These are phyloP conservation scores for Gossypium schwendimanii DNA, from an alignment of 441 rosid genomes.

Conservation along the genomic window DNA sequence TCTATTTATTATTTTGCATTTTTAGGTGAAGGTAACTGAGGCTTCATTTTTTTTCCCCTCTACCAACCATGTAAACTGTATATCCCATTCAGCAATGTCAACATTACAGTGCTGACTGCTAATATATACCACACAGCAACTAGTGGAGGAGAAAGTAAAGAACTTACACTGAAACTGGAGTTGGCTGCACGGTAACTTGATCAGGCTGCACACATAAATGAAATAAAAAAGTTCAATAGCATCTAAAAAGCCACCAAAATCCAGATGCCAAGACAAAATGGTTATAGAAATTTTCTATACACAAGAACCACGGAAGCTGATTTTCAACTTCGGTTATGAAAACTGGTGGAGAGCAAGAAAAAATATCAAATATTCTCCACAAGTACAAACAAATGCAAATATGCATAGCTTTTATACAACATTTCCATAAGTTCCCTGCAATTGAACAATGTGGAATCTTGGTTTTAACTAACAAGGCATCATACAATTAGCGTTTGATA, in stretches of 20 bases:
- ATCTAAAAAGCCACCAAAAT: neutral
- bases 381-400: neutral
- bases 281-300: neutral
- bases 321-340: neutral
- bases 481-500: neutral
- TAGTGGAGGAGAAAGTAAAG: conserved; percentile 2
- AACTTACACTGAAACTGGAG: conserved; percentile 91
- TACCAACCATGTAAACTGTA: neutral
- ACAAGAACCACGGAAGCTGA: neutral
- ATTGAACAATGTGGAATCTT: neutral
- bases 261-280: neutral
- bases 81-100: neutral
- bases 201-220: conserved; percentile 53
- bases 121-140: neutral
- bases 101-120: neutral
- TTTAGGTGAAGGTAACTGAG: neutral
- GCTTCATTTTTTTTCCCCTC: neutral
- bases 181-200: conserved; percentile 56
- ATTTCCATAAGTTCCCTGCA: neutral
- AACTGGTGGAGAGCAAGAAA: neutral
- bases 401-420: neutral
- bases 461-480: neutral
- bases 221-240: conserved; percentile 13
- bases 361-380: neutral
- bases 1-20: neutral